Conservation (phyloP, 2,329 filamentous ascomycete genomes). For the Chaetomiaceae sp. region DNA sequence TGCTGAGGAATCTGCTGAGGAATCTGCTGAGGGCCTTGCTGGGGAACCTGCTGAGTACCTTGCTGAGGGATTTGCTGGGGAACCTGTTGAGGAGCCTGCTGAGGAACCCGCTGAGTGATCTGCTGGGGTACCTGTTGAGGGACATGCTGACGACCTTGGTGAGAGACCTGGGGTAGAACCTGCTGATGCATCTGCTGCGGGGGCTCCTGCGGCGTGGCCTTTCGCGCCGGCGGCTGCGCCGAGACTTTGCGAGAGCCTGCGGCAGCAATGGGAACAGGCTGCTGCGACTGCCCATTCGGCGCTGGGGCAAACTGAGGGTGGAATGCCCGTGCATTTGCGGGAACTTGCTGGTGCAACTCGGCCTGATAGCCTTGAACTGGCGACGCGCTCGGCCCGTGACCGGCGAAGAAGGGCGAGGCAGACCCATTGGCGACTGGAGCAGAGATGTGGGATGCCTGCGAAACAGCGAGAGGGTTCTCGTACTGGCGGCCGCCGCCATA, state of each 20-base stretch:
- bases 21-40: conserved; percentile 14
- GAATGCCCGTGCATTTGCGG: background rate
- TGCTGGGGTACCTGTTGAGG: conserved; percentile 14
- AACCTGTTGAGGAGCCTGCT: conserved; percentile 2
- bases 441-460: conserved; percentile 12
- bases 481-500: conserved; percentile 19
- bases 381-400: conserved; percentile 2
- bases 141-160: conserved; percentile 22
- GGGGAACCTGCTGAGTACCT: conserved; percentile 17
- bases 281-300: conserved; percentile 16
- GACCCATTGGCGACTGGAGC: conserved; percentile 9
- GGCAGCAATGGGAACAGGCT: conserved; percentile 4
- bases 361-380: conserved; percentile 8
- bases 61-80: conserved; percentile 11
- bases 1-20: conserved; percentile 14
- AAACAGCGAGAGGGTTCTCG: conserved; percentile 20
- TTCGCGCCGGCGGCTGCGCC: conserved; percentile 13
- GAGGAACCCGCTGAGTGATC: conserved; percentile 10
- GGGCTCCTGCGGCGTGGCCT: conserved; percentile 7
- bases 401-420: conserved; percentile 11
- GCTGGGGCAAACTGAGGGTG: conserved; percentile 17
- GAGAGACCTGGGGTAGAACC: conserved; percentile 15
- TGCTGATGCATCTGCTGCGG: conserved; percentile 25
- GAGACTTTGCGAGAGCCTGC: conserved; percentile 13
- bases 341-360: conserved; percentile 12